Evolutionary conservation across 345 rosid species (phyloP).

Genomic region (Pelargonium nanum): DNA sequence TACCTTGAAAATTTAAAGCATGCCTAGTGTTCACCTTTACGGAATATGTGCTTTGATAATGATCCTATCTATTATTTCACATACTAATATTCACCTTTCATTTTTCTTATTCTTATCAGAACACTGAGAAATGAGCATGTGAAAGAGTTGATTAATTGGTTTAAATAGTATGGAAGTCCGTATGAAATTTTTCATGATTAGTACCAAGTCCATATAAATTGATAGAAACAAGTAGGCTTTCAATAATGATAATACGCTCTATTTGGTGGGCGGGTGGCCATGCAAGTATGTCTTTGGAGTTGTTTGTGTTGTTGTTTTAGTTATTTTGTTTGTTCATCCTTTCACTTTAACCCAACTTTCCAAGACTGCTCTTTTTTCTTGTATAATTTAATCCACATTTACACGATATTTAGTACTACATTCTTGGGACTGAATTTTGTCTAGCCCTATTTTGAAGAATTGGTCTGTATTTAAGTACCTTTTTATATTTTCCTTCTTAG

Average conservation of each 20-base stretch:
- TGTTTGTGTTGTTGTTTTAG: no score
- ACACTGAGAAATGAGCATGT: neutral
- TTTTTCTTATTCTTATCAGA: neutral
- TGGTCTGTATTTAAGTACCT: neutral
- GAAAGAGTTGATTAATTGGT: neutral
- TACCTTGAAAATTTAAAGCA: neutral
- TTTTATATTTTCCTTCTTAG: slow-evolving; percentile 23
- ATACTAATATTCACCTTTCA: neutral
- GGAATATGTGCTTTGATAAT: neutral
- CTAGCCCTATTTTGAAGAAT: neutral
- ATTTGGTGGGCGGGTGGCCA: no score
- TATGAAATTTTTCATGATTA: neutral
- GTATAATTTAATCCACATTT: no score
- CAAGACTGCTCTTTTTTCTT: no score
- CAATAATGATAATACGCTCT: no score
- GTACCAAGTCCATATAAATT: neutral
- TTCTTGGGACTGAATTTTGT: neutral
- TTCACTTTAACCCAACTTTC: no score
- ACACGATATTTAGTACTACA: neutral
- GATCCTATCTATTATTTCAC: neutral
- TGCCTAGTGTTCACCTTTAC: neutral
- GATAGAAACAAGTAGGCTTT: no score
- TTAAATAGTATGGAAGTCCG: neutral
- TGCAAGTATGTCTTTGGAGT: no score
- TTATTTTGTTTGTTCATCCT: no score